phyloP scores from a whole-genome alignment of 306 rosid species.

The Carpinus fangiana region DNA sequence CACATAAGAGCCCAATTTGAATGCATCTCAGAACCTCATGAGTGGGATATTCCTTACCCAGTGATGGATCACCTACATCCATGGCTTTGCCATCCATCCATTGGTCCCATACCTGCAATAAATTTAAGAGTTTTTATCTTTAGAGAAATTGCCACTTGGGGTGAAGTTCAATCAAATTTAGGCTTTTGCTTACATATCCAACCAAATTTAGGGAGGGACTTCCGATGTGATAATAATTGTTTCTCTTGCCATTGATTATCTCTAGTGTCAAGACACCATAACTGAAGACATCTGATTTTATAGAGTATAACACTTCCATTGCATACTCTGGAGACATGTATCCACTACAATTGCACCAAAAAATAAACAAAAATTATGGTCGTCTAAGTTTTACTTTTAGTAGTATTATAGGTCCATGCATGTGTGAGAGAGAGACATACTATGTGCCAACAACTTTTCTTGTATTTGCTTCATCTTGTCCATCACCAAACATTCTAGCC shows the following conservation, averaged over 20 bases:
- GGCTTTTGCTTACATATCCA: constrained; percentile 40
- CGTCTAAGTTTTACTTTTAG: not conserved
- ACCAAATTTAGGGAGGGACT: constrained; percentile 27
- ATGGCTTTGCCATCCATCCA: not conserved
- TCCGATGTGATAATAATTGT: constrained; percentile 2
- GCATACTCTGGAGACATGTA: constrained; percentile 45
- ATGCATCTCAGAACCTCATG: constrained; percentile 28
- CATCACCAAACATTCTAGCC: constrained; percentile 49
- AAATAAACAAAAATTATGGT: not conserved
- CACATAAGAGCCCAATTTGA: constrained; percentile 38
- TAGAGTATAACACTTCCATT: constrained; percentile 36
- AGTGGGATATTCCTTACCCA: constrained; percentile 15
- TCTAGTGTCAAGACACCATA: constrained; percentile 40
- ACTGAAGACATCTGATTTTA: constrained; percentile 42
- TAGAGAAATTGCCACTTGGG: not conserved
- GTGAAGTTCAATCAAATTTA: not conserved
- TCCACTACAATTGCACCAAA: constrained; percentile 29
- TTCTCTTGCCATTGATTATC: constrained; percentile 42
- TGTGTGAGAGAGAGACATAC: not conserved
- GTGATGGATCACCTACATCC: constrained; percentile 29
- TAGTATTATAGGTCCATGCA: not conserved
- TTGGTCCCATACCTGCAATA: constrained; percentile 43
- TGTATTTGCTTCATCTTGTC: constrained; percentile 30
- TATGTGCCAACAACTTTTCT: not conserved
- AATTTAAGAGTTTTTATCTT: not conserved